Evolutionary conservation across 1,284 basidiomycete genomes (phyloP), one percentile per base, ranked within the genome.

Genomic region (Sporisorium scitamineum): DNA sequence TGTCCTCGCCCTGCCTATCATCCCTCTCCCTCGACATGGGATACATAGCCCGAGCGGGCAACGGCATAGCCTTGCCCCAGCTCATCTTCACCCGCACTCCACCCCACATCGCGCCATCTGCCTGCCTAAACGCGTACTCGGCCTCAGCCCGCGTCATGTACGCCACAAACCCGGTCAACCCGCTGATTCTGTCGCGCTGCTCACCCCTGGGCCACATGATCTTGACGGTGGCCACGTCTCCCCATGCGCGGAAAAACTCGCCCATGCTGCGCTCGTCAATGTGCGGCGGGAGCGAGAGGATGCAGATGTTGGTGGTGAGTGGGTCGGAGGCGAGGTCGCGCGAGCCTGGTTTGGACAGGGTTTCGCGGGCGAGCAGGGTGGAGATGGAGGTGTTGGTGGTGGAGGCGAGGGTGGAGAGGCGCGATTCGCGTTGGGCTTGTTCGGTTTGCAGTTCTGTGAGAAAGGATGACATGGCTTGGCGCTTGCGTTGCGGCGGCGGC

Each of bases 31-130:
- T 53, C n/a, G 34, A 32, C 65, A 61, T 61, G 0, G 72, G 63
- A 53, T 69, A 75, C 55, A 62, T 48, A 11, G 72, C 51, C 14
- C 66, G 26, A 0, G 89, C 86, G 16, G 93, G 94, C 56, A 96
- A 88, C 8, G 94, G 92, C 18, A 98, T 93, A 2, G 94, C 92
- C 85, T 97, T 98, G 79, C 95, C 95, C 95, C 96, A 99, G 20
- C 94, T 93, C 16, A 95, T 92, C 27, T 93, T 89, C 20, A 99
- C 87, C 26, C 93, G 85, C 41, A 89, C 92, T 0, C 94, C 95
- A 63, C 92, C 93, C 95, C 95, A 98, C 54, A 94, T 92, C 66
- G 91, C 91, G 0, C 95, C 95, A 80, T 98, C 95, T 54, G 93
- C 89, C 81, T 95, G 92, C 24, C 91, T 90, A 20, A 96, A 88